These are phyloP conservation scores for Pterocarpus santalinus DNA, from an alignment of 306 rosid genomes.

Conservation along the genomic window DNA sequence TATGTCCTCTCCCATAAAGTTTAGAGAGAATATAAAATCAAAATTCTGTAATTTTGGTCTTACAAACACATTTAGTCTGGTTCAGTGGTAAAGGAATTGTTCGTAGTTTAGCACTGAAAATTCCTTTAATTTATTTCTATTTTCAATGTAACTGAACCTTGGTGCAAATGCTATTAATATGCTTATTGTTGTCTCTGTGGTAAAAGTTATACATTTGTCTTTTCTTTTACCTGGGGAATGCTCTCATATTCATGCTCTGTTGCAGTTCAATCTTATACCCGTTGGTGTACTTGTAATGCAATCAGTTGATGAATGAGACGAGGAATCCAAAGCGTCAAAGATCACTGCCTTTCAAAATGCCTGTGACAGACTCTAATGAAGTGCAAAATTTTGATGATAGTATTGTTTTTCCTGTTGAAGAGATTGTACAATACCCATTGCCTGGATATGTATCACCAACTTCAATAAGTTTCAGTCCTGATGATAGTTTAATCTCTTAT, in stretches of 20 bases:
- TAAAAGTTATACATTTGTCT: constrained; percentile 2
- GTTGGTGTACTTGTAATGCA: constrained; percentile 67
- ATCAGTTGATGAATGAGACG: constrained; percentile 73
- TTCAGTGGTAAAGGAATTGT: constrained; percentile 13
- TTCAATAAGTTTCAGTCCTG: constrained; percentile 85
- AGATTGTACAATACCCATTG: constrained; percentile 89
- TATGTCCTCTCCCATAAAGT: not conserved
- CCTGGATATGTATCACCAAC: constrained; percentile 88
- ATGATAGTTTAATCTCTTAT: constrained; percentile 73
- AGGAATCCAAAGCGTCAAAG: constrained; percentile 76
- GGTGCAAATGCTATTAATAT: constrained; percentile 5
- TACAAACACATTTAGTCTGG: constrained; percentile 6
- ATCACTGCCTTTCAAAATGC: constrained; percentile 67
- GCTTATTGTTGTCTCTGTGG: constrained; percentile 20
- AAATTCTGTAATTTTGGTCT: not conserved
- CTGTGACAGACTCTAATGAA: constrained; percentile 69
- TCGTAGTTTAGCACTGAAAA: constrained; percentile 4
- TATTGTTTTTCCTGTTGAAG: constrained; percentile 77
- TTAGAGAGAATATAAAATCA: not conserved
- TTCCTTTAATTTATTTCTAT: constrained; percentile 4
- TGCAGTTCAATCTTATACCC: constrained; percentile 49
- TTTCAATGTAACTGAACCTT: constrained; percentile 38
- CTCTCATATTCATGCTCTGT: constrained; percentile 42
- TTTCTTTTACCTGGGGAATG: constrained; percentile 2
- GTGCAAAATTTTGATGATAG: constrained; percentile 62